Evolutionary conservation across 495 filamentous ascomycete genomes (phyloP).

Genomic region (Neurospora sp.): DNA sequence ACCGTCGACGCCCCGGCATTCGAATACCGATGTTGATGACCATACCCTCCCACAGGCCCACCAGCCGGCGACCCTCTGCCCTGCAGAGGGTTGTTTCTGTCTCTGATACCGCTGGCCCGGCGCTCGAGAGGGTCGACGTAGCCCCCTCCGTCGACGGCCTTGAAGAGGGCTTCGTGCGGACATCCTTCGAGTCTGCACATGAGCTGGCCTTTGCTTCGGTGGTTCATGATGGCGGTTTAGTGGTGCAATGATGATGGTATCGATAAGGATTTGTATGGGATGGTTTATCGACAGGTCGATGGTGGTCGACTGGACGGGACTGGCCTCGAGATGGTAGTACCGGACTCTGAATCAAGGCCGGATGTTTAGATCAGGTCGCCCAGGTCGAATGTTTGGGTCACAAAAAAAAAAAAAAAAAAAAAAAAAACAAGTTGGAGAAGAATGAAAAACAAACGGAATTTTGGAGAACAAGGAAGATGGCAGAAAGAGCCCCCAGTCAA

Average conservation of each 20-base stretch:
- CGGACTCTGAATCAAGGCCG: not conserved
- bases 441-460: not conserved
- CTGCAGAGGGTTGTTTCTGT: not conserved
- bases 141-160: constrained; percentile 8
- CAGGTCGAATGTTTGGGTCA: not conserved
- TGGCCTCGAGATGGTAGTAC: not conserved
- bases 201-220: not conserved
- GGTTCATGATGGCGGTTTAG: not conserved
- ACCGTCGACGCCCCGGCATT: constrained; percentile 2
- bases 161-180: constrained; percentile 13
- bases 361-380: not conserved
- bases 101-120: constrained; percentile 3
- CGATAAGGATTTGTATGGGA: not conserved
- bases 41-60: constrained; percentile 7
- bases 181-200: constrained; percentile 16
- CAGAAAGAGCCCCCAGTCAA: not conserved
- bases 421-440: not conserved
- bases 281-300: not conserved
- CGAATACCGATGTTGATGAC: constrained; percentile 6
- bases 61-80: not conserved
- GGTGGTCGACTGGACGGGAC: not conserved
- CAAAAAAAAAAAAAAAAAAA: not conserved
- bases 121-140: constrained; percentile 9
- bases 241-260: not conserved
- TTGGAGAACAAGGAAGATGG: not conserved